Base-by-base conservation (phyloP, 1,284 basidiomycete species). In the Cystobasidium sp. region DNA sequence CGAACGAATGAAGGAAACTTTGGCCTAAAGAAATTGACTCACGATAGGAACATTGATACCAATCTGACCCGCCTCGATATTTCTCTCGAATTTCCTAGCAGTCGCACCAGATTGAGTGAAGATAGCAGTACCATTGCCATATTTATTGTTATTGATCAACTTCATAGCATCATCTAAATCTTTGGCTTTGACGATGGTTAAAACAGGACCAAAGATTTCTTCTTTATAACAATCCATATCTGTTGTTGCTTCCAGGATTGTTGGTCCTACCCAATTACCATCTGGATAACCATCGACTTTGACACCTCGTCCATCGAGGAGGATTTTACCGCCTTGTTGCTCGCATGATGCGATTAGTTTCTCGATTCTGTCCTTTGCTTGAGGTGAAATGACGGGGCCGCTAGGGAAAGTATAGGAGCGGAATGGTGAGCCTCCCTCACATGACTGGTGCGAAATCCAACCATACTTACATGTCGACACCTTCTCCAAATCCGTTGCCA, bases 91-190 rank as follows among this genome's bases (percentile, higher is more conserved):
- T 83, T 92, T 92, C 76, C 96, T 89, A 22, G 94, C 95, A 7
- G 94, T 94, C 43, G 95, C 91, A n/a, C 96, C 96, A 62, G 91
- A 93, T 84, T 95, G 92, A 43, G 96, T 99, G 83, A 97, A 98
- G 81, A 97, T 94, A 24, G 94, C 92, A n/a, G 94, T 89, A 41
- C 95, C 96, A 81, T 98, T 98, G 2, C 95, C 85, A 79, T 82
- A 82, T 46, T 84, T 87, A 84, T 97, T 97, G 70, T 85, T 84
- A 84, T 97, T 97, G 84, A 97, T 90, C 77, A 97, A 89, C 47
- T 88, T 88, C 76, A 97, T 87, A 22, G 94, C 96, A 78, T 97
- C 93, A 78, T 98, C 94, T 59, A 99, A 85, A 0, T 90, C 93
- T 69, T 94, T 89, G 6, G 91, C 92, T 69, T 88, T 86, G 78